phyloP scores from a whole-genome alignment of 352 stramenopile species.

The Pythium brachiatum region DNA sequence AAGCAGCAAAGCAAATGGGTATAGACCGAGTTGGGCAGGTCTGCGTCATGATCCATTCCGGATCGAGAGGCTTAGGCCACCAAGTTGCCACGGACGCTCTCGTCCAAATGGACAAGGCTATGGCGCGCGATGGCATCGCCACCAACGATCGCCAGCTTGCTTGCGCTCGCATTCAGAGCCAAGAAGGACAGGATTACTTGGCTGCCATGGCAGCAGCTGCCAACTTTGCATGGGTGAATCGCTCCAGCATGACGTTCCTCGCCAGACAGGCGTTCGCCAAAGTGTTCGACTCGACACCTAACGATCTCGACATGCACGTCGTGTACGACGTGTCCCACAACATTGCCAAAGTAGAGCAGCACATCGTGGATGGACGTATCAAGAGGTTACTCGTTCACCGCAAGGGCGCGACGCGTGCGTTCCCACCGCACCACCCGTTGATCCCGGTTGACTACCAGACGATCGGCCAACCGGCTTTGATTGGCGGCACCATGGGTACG shows the following conservation, averaged over 20 bases:
- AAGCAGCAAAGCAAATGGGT: not conserved
- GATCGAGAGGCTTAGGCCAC: constrained; percentile 49
- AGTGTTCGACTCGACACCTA: not conserved
- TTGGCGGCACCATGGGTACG: not conserved
- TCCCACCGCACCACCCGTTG: not conserved
- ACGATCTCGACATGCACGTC: not conserved
- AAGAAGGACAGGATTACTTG: constrained; percentile 2
- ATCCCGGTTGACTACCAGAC: not conserved
- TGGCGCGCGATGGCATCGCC: constrained; percentile 61
- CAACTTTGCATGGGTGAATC: not conserved
- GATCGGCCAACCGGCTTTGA: not conserved
- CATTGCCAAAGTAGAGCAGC: not conserved
- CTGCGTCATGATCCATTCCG: not conserved
- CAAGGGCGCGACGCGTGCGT: not conserved
- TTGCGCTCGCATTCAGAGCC: constrained; percentile 66
- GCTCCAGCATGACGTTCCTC: not conserved
- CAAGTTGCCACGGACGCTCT: constrained; percentile 86
- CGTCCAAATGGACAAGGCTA: constrained; percentile 65
- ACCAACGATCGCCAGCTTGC: constrained; percentile 83
- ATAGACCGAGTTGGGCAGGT: not conserved
- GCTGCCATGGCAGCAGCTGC: not conserved
- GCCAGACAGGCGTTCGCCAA: not conserved
- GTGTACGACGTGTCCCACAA: not conserved
- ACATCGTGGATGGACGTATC: not conserved
- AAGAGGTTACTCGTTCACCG: not conserved